These are phyloP conservation scores for Epichloe uncinata DNA, from an alignment of 2,329 filamentous ascomycete genomes.

Conservation along the genomic window DNA sequence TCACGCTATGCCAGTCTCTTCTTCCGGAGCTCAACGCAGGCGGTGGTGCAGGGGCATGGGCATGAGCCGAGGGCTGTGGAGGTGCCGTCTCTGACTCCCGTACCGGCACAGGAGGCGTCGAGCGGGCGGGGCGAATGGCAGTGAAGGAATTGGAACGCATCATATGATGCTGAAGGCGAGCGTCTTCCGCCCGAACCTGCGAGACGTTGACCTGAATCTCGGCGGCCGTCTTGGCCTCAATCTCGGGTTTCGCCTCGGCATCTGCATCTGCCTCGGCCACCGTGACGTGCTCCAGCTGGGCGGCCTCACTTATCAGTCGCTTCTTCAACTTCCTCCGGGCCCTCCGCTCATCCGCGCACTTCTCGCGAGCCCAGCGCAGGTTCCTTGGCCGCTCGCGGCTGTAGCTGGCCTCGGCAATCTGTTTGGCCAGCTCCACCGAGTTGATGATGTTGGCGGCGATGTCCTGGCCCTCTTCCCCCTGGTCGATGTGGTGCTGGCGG, in stretches of 20 bases:
- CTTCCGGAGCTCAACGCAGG: background rate
- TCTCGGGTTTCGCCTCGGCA: background rate
- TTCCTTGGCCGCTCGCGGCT: background rate
- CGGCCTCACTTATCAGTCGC: background rate
- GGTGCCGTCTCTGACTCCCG: background rate
- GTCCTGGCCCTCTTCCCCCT: background rate
- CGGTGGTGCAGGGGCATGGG: background rate
- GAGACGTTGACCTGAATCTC: background rate
- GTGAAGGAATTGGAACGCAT: background rate
- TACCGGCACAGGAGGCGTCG: background rate
- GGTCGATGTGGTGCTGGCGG: background rate
- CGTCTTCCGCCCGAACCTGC: background rate
- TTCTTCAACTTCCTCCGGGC: background rate
- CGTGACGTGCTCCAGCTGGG: background rate
- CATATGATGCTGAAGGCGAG: background rate
- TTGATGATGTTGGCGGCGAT: background rate
- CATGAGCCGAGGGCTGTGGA: background rate
- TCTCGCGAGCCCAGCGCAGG: conserved; percentile 1
- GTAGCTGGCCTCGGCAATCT: background rate
- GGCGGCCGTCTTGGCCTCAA: background rate
- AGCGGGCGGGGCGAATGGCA: background rate
- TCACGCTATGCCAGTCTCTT: conserved; percentile 2
- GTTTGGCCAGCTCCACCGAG: background rate
- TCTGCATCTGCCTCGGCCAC: too few species aligned
- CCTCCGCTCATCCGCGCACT: conserved; percentile 1